Evolutionary conservation across 2,329 filamentous ascomycete genomes (phyloP).

Genomic region (Alternaria incomplexa): DNA sequence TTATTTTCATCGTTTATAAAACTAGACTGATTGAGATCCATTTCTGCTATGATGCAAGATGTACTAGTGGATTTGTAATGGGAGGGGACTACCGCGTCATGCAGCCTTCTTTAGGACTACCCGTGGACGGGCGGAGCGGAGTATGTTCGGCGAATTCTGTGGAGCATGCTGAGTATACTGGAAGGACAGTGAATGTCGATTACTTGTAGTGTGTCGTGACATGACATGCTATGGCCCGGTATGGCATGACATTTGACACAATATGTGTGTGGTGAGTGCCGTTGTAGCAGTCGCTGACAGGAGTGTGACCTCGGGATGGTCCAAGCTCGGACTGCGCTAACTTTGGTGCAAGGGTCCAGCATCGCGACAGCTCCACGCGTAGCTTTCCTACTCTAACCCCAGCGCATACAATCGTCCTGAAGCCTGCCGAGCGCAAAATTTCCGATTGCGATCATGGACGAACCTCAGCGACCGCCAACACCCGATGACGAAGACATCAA

Average conservation of each 20-base stretch:
- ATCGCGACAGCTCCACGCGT: not conserved
- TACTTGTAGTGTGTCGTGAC: not conserved
- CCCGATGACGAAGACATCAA: slow-evolving; percentile 29
- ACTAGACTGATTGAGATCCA: not conserved
- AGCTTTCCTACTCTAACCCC: not conserved
- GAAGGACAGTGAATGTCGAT: not conserved
- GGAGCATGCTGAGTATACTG: not conserved
- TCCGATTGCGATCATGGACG: slow-evolving; percentile 14
- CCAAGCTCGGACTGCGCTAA: not conserved
- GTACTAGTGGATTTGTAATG: slow-evolving; percentile 9
- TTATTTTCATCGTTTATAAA: not conserved
- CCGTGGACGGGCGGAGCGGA: not conserved
- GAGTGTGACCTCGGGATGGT: not conserved
- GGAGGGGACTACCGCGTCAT: slow-evolving; percentile 5
- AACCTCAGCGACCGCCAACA: slow-evolving; percentile 15
- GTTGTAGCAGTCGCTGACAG: not conserved
- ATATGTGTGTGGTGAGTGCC: not conserved
- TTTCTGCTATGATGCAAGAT: not conserved
- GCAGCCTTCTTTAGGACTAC: not conserved
- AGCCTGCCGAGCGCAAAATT: not conserved
- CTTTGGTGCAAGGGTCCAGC: slow-evolving; percentile 13
- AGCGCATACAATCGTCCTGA: not conserved
- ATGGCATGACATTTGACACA: not conserved
- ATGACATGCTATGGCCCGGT: not conserved
- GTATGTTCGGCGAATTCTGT: not conserved